A percentile compares a stretch with the other conserved stretches of the same genome.
phyloP scores from a whole-genome alignment of 1,284 basidiomycete genomes.

The Porogramme epimiltina region DNA sequence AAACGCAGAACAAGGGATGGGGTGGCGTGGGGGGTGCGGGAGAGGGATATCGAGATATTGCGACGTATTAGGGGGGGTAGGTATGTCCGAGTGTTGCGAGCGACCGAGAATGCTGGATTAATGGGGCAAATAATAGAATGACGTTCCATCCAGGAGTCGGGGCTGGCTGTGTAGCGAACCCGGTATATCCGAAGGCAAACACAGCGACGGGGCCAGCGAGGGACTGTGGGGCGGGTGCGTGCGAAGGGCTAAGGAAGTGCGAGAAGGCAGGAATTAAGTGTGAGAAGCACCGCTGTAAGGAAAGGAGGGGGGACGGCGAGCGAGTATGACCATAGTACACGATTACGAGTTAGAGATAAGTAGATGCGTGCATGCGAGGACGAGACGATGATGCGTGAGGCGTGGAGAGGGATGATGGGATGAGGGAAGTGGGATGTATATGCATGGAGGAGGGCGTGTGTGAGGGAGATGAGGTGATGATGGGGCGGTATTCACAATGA shows the following conservation, averaged over 20 bases:
- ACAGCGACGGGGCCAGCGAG: neutral
- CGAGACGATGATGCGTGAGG: neutral
- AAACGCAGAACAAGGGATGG: neutral
- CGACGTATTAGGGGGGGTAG: neutral
- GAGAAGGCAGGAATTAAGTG: neutral
- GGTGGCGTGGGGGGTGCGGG: neutral
- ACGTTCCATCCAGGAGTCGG: constrained; percentile 6
- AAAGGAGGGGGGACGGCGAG: neutral
- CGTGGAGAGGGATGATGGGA: no score
- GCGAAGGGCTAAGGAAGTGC: neutral
- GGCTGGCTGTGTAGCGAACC: constrained; percentile 12
- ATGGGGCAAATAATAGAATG: neutral
- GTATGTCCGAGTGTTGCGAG: neutral
- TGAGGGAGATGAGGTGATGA: constrained; percentile 1
- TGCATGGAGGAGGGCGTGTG: constrained; percentile 8
- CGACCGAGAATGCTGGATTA: neutral
- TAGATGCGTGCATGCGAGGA: constrained; percentile 8
- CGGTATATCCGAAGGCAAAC: neutral
- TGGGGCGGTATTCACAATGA: constrained; percentile 2
- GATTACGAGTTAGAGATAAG: constrained; percentile 17
- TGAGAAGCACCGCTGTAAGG: neutral
- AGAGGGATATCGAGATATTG: neutral
- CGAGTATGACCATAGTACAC: constrained; percentile 4
- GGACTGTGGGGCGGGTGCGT: neutral
- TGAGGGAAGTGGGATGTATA: neutral